phyloP scores from a whole-genome alignment of 352 stramenopile genomes.

The Pythium phragmitis region DNA sequence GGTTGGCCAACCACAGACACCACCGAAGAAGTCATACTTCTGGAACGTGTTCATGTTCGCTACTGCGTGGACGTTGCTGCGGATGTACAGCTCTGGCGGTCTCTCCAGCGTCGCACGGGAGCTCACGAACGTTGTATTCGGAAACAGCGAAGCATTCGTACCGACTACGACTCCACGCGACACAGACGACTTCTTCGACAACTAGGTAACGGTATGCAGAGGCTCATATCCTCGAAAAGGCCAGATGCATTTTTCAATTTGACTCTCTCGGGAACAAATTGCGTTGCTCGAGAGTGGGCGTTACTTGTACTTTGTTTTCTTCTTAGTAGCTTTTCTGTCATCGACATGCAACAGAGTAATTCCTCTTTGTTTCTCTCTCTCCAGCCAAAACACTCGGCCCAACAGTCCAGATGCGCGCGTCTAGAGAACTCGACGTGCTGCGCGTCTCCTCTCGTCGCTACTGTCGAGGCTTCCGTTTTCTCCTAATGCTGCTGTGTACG shows the following conservation, averaged over 20 bases:
- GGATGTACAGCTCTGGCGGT: slow-evolving; percentile 68
- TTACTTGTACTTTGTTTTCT: slow-evolving; percentile 34
- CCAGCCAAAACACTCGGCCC: slow-evolving; percentile 2
- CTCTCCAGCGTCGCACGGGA: slow-evolving; percentile 31
- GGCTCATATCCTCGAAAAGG: neutral
- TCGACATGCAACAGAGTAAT: slow-evolving; percentile 26
- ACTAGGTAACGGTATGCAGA: slow-evolving; percentile 20
- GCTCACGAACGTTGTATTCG: neutral
- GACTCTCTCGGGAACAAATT: neutral
- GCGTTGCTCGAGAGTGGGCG: slow-evolving; percentile 3
- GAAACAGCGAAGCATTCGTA: neutral
- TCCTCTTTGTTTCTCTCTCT: slow-evolving; percentile 4
- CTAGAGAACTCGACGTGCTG: neutral
- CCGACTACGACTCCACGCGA: slow-evolving; percentile 20
- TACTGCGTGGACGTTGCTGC: slow-evolving; percentile 59
- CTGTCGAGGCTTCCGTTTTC: neutral
- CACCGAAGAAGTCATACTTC: slow-evolving; percentile 45
- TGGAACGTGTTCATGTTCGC: slow-evolving; percentile 58
- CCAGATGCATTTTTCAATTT: neutral
- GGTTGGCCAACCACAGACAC: slow-evolving; percentile 28
- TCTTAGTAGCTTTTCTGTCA: slow-evolving; percentile 24
- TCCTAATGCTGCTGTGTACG: slow-evolving; percentile 19
- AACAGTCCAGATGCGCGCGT: neutral
- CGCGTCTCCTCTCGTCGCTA: neutral
- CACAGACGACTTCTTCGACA: slow-evolving; percentile 45